A percentile compares a stretch with the other conserved stretches of the same genome.
Evolutionary conservation across 1,284 basidiomycete species (phyloP).

Genomic region (Stereum hirsutum): DNA sequence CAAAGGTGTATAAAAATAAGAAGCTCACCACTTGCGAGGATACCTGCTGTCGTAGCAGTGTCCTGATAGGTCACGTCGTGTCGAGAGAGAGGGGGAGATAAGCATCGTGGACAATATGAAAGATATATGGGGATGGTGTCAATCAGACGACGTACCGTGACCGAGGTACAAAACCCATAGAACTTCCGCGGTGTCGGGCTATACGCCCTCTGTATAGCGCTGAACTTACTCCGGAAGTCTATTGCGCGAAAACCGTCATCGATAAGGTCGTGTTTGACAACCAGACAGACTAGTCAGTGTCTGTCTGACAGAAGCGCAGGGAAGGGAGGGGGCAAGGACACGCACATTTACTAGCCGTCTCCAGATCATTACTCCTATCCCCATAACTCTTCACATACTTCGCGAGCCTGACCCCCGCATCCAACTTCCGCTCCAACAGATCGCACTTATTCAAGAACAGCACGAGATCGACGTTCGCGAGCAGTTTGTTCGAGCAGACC

Average conservation of each 20-base stretch:
- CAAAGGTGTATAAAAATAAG: slow-evolving; percentile 6
- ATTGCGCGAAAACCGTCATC: background rate
- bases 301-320: too few species aligned
- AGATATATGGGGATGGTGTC: too few species aligned
- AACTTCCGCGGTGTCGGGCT: slow-evolving; percentile 69
- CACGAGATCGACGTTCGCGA: slow-evolving; percentile 64
- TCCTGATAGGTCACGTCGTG: slow-evolving; percentile 32
- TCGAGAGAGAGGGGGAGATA: too few species aligned
- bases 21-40: slow-evolving; percentile 61
- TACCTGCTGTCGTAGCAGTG: slow-evolving; percentile 63
- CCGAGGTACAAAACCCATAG: slow-evolving; percentile 71
- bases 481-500: slow-evolving; percentile 64
- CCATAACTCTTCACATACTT: slow-evolving; percentile 70
- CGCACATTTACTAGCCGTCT: slow-evolving; percentile 61
- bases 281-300: background rate
- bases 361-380: slow-evolving; percentile 62
- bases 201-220: slow-evolving; percentile 68
- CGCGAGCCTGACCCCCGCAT: slow-evolving; percentile 46
- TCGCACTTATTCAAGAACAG: slow-evolving; percentile 79
- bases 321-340: too few species aligned
- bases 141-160: slow-evolving; percentile 49
- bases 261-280: background rate
- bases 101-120: too few species aligned
- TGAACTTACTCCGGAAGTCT: slow-evolving; percentile 73
- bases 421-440: slow-evolving; percentile 57